Base-by-base conservation (phyloP, 2,329 filamentous ascomycete genomes). In the Grosmannia clavigera region DNA sequence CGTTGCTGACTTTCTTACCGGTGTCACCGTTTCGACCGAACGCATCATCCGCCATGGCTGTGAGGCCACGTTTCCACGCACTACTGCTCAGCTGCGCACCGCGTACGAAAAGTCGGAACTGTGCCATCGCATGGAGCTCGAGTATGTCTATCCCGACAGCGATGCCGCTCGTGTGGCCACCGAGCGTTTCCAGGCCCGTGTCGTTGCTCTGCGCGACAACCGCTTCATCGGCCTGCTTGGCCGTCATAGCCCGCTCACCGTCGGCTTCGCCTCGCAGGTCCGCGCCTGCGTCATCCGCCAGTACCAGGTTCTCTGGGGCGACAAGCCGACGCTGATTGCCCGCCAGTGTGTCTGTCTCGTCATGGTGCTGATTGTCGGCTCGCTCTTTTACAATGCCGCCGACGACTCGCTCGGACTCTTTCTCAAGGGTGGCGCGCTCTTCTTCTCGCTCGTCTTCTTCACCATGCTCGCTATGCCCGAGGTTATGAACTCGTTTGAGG, bases 301-400 rank as follows among this genome's bases (percentile, higher is more conserved):
- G 70, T 85, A 90, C 63, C 92, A 88, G 87, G 79, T 95, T 31
- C 80, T 91, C 27, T 81, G 82, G 68, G 88, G 88, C 43, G 88
- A 95, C 71, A 85, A 80, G 63, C 84, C 84, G 0, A 86, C 87
- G 0, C 76, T 94, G 0, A 86, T 84, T 70, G 92, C 87, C 51
- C 92, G 92, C 66, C 79, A 87, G 62, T 88, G 90, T 72, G 88
- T 90, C 68, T 87, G 91, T 66, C 72, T 92, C 61, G 81, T 84
- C 62, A 88, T 88, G 69, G 76, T 71, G 3, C 77, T 95, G 11
- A 88, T 95, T 62, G 84, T 92, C 58, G 87, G 88, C 1, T 89
- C 86, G 2, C 76, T 94, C 31, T 95, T 94, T 73, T 89, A 90
- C 66, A 81, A 88, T 62, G 73, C 88, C n/a, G 72, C 78, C 0